Evolutionary conservation across 345 rosid species (phyloP), one percentile per base, ranked within the genome.

Genomic region (Citrus unshiu): DNA sequence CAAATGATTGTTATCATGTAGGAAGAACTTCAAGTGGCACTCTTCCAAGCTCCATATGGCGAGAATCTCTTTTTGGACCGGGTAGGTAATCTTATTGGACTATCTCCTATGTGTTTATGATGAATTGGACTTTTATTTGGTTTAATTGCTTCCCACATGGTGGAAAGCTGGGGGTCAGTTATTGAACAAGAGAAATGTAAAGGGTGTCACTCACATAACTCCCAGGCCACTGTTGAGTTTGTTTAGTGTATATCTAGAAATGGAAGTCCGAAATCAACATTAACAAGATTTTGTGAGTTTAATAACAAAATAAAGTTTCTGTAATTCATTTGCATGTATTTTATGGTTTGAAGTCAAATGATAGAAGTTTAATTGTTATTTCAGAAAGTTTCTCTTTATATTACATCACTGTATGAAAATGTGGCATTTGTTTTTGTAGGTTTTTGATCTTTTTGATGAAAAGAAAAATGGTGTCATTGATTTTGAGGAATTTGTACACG

Each of bases 21-120:
- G 98, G 98, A 95, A 86, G 98, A 95, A 81, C 98, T 95, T 81
- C 90, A 84, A 30, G 66, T 95, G 60, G 98, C 98, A 9, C 74
- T 95, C 43, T 83, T 95, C 78, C 88, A 87, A 75, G 82, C 91
- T 82, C 83, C 90, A 5, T 58, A 25, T 7, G 89, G 92, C 27
- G 98, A 90, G 87, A 92, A 92, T 83, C 93, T 95, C 64, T 93
- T 95, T 84, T 87, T 93, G 14, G 98, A 93, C 66, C 80, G 95
- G 98, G 98, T 95, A 84, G 87, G 98, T 95, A 85, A 88, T 84
- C 75, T 56, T 77, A 35, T 56, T 77, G 59, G 40, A 43, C 39
- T 30, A 51, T 69, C 37, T 49, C 4, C 56, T 4, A 70, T 24
- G 19, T 24, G 8, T 39, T 57, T 37, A 21, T 59, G 37, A 43